Conservation (phyloP, 192 early-diverging fungal species). For the Kickxella alabastrina region DNA sequence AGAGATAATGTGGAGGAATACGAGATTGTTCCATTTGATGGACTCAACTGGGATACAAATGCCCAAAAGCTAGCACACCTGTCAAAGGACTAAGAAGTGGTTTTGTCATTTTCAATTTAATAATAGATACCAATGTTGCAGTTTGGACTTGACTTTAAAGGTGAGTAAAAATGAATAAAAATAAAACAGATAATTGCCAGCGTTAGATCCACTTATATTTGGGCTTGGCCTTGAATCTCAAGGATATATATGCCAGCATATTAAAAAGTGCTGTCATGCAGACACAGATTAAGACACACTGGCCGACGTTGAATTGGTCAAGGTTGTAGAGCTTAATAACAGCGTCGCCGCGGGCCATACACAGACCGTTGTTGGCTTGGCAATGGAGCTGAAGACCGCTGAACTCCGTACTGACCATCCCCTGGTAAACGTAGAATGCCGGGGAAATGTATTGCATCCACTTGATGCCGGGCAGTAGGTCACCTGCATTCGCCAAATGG, state of each 20-base stretch:
- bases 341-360: slow-evolving; percentile 46
- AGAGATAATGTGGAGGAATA: slow-evolving; percentile 14
- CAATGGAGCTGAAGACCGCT: slow-evolving; percentile 40
- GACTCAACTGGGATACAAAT: slow-evolving; percentile 44
- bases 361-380: slow-evolving; percentile 42
- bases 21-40: slow-evolving; percentile 33
- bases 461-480: slow-evolving; percentile 40
- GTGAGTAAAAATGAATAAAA: neutral
- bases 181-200: neutral
- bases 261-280: slow-evolving; percentile 41
- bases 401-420: slow-evolving; percentile 50
- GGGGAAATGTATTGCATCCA: slow-evolving; percentile 54
- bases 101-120: neutral
- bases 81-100: slow-evolving; percentile 23
- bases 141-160: neutral
- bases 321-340: slow-evolving; percentile 43
- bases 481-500: slow-evolving; percentile 48
- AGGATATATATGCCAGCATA: slow-evolving; percentile 38
- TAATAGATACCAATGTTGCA: neutral
- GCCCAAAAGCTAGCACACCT: slow-evolving; percentile 21
- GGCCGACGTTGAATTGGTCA: slow-evolving; percentile 41
- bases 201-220: slow-evolving; percentile 41
- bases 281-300: slow-evolving; percentile 36
- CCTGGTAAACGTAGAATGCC: slow-evolving; percentile 48
- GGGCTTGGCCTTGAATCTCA: slow-evolving; percentile 50